Evolutionary conservation across 148 eudicot species (phyloP), one percentile per base, ranked within the genome.

Genomic region (Drosera capensis): DNA sequence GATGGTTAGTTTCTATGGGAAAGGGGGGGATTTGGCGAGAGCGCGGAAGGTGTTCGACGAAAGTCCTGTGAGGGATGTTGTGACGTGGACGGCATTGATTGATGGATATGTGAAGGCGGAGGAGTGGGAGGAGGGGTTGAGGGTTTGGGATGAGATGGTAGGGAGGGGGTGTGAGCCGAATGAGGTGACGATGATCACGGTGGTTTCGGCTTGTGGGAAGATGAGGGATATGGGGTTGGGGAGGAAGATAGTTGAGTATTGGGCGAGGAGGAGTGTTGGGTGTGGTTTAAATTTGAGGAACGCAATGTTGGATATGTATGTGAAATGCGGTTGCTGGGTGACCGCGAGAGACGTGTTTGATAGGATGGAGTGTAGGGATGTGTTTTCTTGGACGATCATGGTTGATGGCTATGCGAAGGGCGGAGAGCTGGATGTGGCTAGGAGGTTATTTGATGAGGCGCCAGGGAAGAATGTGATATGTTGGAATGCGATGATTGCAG

Each of bases 351-450:
- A 64, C 48, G 45, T 73, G 23, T 81, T 81, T 38, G 71, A 71
- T 13, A 45, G 42, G 41, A 74, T 74, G 81, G 69, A 69, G 11
- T 20, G 8, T 40, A 71, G 45, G 68, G 84, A 77, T 69, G 73
- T 73, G 5, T 81, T 77, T 45, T 68, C 92, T 3, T 77, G 92
- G 92, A 80, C 92, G 21, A 77, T 70, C 52, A 71, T 80, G 80
- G 71, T 80, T 3, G 58, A 71, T 43, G 85, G 79, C 35, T 72
- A 49, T 63, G 78, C 79, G 2, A 77, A 62, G 40, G 54, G 46
- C 52, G 76, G 81, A 17, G 71, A 69, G 17, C 48, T 75, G 31
- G 63, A 63, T 31, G 25, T 67, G 46, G 87, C 82, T 19, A 59
- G 71, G 51, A 69, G 60, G 60, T 50, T 20, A 20, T 79, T 79